Base-by-base conservation (phyloP, 73 alveolate species). In the Tetrahymena malaccensis region DNA sequence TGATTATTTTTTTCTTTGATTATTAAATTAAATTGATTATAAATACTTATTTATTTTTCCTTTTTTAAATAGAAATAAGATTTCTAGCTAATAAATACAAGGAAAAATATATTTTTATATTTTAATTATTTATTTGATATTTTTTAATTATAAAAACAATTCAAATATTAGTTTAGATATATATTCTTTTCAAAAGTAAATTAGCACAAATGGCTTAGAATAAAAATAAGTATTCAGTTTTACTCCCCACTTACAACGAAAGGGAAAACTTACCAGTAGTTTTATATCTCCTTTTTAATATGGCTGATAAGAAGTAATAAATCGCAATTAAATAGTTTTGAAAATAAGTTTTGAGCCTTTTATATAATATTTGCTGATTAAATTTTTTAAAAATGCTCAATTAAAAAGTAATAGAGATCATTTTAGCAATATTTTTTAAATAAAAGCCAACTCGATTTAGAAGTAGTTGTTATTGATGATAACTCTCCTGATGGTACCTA, bases 191-290 rank as follows among this genome's bases (percentile, higher is more conserved):
- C 13, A 2, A 50, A 21, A 70, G 89, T 22, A 22, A 27, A 70
- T 70, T 85, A 85, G 58, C 58, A 85, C 22, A 85, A 85, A 85
- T 85, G 94, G 34, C 94, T 33, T 35, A 38, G 31, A 97, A 43
- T 35, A 44, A 57, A 95, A 35, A 33, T 37, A 97, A 98, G 97
- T 98, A 98, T 97, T 98, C 99, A 17, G 98, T 99, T 56, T 94
- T 99, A 85, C 96, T 99, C 85, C 99, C 99, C 21, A 99, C 99
- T 43, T 99, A 99, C 96, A 97, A 99, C 85, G 99, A 99, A 95
- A 96, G 99, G 50, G 99, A 99, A 83, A 99, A 99, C 97, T 96
- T 99, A 15, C 99, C 99, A 1, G 96, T 99, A 56, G 98, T 98
- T 83, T 96, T 96, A 34, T 98, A 98, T 97, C 98, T 98, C 58